Evolutionary conservation across 768 basidiomycete species (phyloP).

Genomic region (Psilocybe sp.): DNA sequence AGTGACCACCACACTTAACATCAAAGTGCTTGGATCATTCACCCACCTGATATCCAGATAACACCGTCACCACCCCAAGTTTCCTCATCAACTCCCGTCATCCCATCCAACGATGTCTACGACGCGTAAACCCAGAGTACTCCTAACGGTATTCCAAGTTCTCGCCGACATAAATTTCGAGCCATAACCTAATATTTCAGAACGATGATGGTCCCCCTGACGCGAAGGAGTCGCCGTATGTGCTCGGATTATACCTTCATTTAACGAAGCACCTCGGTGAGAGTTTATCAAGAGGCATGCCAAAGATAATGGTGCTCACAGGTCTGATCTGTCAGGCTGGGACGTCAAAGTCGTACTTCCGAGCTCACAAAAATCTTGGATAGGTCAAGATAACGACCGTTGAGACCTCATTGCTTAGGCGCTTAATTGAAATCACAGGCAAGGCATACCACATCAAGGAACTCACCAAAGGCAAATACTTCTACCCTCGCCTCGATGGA

Average conservation of each 20-base stretch:
- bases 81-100: not conserved
- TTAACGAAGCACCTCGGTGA: slow-evolving; percentile 60
- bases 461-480: slow-evolving; percentile 65
- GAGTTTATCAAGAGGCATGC: slow-evolving; percentile 8
- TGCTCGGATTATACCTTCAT: slow-evolving; percentile 66
- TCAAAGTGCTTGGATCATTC: not conserved
- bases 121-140: slow-evolving; percentile 27
- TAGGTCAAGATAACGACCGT: slow-evolving; percentile 48
- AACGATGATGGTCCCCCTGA: slow-evolving; percentile 87
- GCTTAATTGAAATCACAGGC: slow-evolving; percentile 37
- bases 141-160: slow-evolving; percentile 34
- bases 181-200: slow-evolving; percentile 28
- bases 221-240: slow-evolving; percentile 63
- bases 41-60: too few relatives aligned
- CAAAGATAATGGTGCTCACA: not conserved
- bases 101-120: slow-evolving; percentile 7
- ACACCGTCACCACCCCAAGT: not conserved
- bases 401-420: not conserved
- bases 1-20: not conserved
- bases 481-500: slow-evolving; percentile 73
- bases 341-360: slow-evolving; percentile 79
- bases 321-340: slow-evolving; percentile 49
- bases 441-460: slow-evolving; percentile 82
- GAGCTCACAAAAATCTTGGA: slow-evolving; percentile 85
- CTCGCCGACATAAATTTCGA: not conserved